Conservation (phyloP, 345 rosid genomes). For the Gossypioides kirkii region DNA sequence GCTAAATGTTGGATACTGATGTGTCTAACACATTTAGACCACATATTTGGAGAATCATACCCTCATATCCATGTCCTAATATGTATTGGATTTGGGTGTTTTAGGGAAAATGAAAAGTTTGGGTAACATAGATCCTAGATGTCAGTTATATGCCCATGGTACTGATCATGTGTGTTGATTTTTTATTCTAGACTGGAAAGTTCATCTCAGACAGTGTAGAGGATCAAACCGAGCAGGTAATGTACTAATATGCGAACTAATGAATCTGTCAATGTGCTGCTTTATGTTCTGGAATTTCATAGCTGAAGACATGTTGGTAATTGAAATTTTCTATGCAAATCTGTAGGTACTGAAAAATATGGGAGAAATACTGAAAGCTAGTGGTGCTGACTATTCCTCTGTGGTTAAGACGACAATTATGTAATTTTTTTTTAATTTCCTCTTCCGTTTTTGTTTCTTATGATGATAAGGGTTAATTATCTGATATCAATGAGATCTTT, state of each 20-base stretch:
- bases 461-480: background rate
- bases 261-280: background rate
- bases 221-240: conserved; percentile 16
- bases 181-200: conserved; percentile 56
- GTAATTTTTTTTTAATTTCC: background rate
- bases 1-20: background rate
- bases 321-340: background rate
- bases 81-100: background rate
- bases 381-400: conserved; percentile 13
- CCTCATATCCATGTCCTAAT: no score
- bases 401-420: conserved; percentile 17
- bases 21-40: background rate
- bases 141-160: conserved; percentile 5
- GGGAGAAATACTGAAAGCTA: conserved; percentile 14
- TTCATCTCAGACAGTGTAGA: conserved; percentile 13
- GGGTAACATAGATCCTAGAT: background rate
- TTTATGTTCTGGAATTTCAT: background rate
- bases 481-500: background rate
- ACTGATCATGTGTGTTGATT: conserved; percentile 10
- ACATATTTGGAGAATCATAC: no score
- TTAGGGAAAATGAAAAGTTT: background rate
- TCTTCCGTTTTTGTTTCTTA: background rate
- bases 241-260: background rate
- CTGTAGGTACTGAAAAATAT: conserved; percentile 9
- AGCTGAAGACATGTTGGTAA: background rate